phyloP scores from a whole-genome alignment of 371 early-diverging fungal species.

The Lichtheimia ramosa region DNA sequence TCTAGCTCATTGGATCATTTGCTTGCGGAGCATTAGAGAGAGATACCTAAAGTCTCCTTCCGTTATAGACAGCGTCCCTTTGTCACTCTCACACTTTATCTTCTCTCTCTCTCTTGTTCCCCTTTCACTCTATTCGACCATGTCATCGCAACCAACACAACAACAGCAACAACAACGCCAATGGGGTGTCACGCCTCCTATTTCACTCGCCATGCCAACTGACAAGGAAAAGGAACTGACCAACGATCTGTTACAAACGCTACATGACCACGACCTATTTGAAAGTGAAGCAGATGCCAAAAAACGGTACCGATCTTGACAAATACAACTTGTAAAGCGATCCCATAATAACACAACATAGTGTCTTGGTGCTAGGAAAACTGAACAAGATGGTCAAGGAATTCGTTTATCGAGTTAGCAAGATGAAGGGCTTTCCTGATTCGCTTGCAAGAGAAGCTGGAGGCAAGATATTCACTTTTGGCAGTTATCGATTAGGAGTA shows the following conservation, averaged over 20 bases:
- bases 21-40: no score
- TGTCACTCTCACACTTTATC: no score
- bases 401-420: slow-evolving; percentile 80
- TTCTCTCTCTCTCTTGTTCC: no score
- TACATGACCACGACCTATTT: slow-evolving; percentile 74
- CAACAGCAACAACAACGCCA: slow-evolving; percentile 29
- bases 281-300: slow-evolving; percentile 74
- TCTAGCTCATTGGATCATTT: no score
- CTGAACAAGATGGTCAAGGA: slow-evolving; percentile 86
- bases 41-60: no score
- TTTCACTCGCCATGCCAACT: slow-evolving; percentile 54
- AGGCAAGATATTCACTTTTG: slow-evolving; percentile 99
- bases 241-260: slow-evolving; percentile 62
- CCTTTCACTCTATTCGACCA: no score
- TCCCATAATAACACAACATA: slow-evolving; percentile 19
- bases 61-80: no score
- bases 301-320: slow-evolving; percentile 30
- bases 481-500: slow-evolving; percentile 98
- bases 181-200: slow-evolving; percentile 67
- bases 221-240: slow-evolving; percentile 66
- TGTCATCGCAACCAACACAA: slow-evolving; percentile 14
- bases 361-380: slow-evolving; percentile 87
- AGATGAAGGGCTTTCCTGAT: slow-evolving; percentile 72
- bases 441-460: slow-evolving; percentile 84
- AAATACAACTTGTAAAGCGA: background rate